Conservation (phyloP, 257 asterid species). For the Anisodus tanguticus region DNA sequence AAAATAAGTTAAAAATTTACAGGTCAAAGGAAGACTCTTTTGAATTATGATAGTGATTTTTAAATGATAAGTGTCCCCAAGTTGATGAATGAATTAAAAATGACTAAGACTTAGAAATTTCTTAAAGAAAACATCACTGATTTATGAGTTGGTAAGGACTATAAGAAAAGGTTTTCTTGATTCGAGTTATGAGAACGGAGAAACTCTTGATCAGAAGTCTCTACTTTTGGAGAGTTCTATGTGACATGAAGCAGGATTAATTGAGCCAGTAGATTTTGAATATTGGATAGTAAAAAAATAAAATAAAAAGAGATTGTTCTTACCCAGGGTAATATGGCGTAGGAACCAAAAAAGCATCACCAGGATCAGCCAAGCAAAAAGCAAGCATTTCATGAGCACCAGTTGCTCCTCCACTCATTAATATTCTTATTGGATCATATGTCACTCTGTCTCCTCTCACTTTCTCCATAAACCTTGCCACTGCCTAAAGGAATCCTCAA, state of each 20-base stretch:
- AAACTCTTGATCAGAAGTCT: background rate
- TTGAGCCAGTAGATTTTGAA: background rate
- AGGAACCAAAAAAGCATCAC: slow-evolving; percentile 82
- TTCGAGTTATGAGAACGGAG: background rate
- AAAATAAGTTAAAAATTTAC: background rate
- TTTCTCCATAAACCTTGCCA: slow-evolving; percentile 82
- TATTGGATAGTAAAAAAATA: background rate
- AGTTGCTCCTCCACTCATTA: slow-evolving; percentile 92
- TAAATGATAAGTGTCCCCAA: background rate
- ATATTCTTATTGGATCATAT: slow-evolving; percentile 72
- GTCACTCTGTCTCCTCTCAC: slow-evolving; percentile 69
- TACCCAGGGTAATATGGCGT: slow-evolving; percentile 93
- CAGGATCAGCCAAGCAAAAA: slow-evolving; percentile 85
- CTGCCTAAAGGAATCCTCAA: slow-evolving; percentile 54
- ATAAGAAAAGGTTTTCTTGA: background rate
- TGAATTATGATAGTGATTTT: background rate
- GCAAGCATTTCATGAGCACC: slow-evolving; percentile 81
- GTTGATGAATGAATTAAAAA: background rate
- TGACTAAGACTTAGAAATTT: background rate
- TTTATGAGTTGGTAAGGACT: no score
- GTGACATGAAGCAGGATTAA: background rate
- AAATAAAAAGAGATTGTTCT: background rate
- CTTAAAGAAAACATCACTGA: background rate
- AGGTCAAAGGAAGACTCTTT: slow-evolving; percentile 10
- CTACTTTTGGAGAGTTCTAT: background rate